Evolutionary conservation across 1,139 yeast species (phyloP).

Genomic region (Sugiyamaella xylanicola): DNA sequence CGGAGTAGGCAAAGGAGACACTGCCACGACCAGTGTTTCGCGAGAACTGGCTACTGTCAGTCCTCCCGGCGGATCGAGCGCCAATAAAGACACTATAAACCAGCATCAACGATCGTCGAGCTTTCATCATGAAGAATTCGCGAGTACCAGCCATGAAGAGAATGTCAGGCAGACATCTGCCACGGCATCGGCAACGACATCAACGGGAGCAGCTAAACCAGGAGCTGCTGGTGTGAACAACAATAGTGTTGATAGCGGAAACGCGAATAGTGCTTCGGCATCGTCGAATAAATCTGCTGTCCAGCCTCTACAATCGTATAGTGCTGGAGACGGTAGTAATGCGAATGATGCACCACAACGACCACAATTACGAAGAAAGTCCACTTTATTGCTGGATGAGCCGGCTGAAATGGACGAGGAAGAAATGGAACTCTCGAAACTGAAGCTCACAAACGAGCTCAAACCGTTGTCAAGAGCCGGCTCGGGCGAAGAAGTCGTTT

Average conservation of each 20-base stretch:
- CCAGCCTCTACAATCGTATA: background rate
- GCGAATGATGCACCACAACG: slow-evolving; percentile 24
- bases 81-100: background rate
- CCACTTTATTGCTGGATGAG: slow-evolving; percentile 39
- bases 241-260: too few species aligned
- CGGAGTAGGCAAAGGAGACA: slow-evolving; percentile 1
- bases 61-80: slow-evolving; percentile 16
- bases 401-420: slow-evolving; percentile 35
- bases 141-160: slow-evolving; percentile 25
- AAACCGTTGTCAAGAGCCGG: slow-evolving; percentile 43
- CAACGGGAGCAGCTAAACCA: background rate
- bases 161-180: slow-evolving; percentile 21
- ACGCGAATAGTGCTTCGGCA: too few species aligned
- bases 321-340: background rate
- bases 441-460: slow-evolving; percentile 31
- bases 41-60: slow-evolving; percentile 22
- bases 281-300: background rate
- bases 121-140: slow-evolving; percentile 23
- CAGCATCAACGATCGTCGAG: slow-evolving; percentile 16
- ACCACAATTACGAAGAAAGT: slow-evolving; percentile 35
- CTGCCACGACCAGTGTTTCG: slow-evolving; percentile 22
- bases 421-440: slow-evolving; percentile 38
- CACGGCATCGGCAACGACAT: background rate
- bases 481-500: slow-evolving; percentile 47
- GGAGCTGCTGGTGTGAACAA: background rate